Base-by-base conservation (phyloP, 768 basidiomycete species). In the Suillus clintonianus region DNA sequence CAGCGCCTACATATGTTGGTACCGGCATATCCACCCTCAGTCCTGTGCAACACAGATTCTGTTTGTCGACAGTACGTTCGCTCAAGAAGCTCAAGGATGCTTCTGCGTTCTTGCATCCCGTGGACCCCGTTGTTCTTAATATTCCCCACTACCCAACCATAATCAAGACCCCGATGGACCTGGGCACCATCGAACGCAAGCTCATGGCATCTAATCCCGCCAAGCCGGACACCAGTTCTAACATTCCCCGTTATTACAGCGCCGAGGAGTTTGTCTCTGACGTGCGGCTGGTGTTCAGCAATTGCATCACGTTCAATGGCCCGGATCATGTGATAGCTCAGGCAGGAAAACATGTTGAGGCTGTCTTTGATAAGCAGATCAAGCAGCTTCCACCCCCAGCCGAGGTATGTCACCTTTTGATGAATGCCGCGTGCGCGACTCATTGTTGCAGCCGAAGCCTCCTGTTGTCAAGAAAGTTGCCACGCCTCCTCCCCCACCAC, bases 111-210 rank as follows among this genome's bases (percentile, higher is more conserved):
- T 77, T 90, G 59, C 82, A 82, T 57, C 95, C 97, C 22, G 97
- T 99, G 62, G 97, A 99, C 75, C 84, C 89, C 24, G 84, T 95
- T 68, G 90, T 87, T 9, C 80, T 94, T 68, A 87, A 86, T 65
- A 87, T 94, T 65, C 97, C 95, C 10, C 94, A 97, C 74, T 99
- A 99, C 70, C 86, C 86, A 41, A 83, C 83, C 51, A 87, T 99
- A 72, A 86, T 99, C 78, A 92, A 89, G 72, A 86, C 83, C 32
- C 97, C 97, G 0, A 98, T 98, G 94, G 97, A 99, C 74, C 84
- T 99, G 53, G 84, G 88, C 4, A 97, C 97, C 50, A 86, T 98
- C 63, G 97, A 99, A 78, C 86, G 86, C 70, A 97, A 98, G 78
- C 82, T 99, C 48, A 70, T 68, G 39, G 86, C 90, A 1, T 93